Evolutionary conservation across 2,329 filamentous ascomycete genomes (phyloP), one percentile per base, ranked within the genome.

Genomic region (Sarocladium kiliense): DNA sequence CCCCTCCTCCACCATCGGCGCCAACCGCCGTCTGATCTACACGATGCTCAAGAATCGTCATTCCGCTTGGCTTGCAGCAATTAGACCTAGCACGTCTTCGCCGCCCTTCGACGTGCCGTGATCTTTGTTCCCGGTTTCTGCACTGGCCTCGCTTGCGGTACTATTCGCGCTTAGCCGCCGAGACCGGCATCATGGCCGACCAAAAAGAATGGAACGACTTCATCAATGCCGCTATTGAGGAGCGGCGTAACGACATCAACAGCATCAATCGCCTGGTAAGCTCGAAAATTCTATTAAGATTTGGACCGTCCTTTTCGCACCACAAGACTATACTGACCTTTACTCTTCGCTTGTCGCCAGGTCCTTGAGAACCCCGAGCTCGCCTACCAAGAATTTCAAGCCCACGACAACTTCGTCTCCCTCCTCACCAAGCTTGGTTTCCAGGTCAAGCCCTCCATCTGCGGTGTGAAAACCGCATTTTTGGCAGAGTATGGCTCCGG

Each of bases 391-490:
- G 67, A 69, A 34, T 56, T 58, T 59, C 57, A 61, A 25, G 67
- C 67, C 25, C 67, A 69, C 58, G 58, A 62, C 21, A 61, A 57
- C 27, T 56, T 68, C 44, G 56, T 58, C 30, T 34, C 56, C 9
- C 50, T 62, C 7, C 59, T 68, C 37, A 53, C 26, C 11, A 27
- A 36, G n/a, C 62, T 61, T 1, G 66, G 63, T 7, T 63, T 62
- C 44, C 25, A 49, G 10, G 66, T 70, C 1, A 67, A 61, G 1
- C 65, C 63, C 23, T 63, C 66, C 44, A 61, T 67, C 3, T 68
- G 70, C 57, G 67, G 66, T 18, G 55, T 72, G 11, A 59, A 65
- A 1, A 71, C 69, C 12, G 61, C 67, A 21, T 72, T 72, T 45
- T 63, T 65, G 32, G 65, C 63, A 23, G 59, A 62, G 6, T 54